Base-by-base conservation (phyloP, 2,329 filamentous ascomycete species). In the Nigrospora oryzae region DNA sequence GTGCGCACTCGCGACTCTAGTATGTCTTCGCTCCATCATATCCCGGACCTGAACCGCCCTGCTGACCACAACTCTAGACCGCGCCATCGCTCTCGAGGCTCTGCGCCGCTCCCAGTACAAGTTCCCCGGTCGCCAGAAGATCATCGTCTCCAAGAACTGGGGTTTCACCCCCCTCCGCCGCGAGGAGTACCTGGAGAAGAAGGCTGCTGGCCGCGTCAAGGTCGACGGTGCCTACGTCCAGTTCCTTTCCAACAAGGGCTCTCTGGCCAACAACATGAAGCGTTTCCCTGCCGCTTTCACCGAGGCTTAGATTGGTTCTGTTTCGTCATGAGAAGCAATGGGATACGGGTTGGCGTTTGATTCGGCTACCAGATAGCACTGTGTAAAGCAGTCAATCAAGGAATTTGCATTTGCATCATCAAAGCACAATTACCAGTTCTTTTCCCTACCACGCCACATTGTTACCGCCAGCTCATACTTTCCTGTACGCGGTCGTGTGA, bases 101-200 rank as follows among this genome's bases (percentile, higher is more conserved):
- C 88, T 98, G 71, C 91, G 94, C 70, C 89, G 93, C 72, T 94
- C 89, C 58, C 93, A 96, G 85, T 96, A 97, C 89, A 98, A 97
- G 86, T 98, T 98, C 88, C 93, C 93, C 60, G 93, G 93, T 73
- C 91, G 93, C 77, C 93, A 98, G 83, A 98, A 98, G 89, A 97
- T 98, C 79, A 96, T 98, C 66, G 85, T 97, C 77, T 94, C 87
- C 81, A 98, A 97, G 89, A 98, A 98, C 84, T 98, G 93, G 93
- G 93, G 93, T 62, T 98, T 98, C 87, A 98, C 93, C 53, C 90
- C 90, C 68, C 88, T 98, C 64, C 86, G 89, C 66, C 90, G 93
- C 63, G 93, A 97, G 62, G 93, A 98, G 73, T 98, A 97, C 79
- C 78, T 95, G 68, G 82, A 89, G 73, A 87, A 91, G 79, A 94